Base-by-base conservation (phyloP, 768 basidiomycete species). In the Rhodotorula taiwanensis region DNA sequence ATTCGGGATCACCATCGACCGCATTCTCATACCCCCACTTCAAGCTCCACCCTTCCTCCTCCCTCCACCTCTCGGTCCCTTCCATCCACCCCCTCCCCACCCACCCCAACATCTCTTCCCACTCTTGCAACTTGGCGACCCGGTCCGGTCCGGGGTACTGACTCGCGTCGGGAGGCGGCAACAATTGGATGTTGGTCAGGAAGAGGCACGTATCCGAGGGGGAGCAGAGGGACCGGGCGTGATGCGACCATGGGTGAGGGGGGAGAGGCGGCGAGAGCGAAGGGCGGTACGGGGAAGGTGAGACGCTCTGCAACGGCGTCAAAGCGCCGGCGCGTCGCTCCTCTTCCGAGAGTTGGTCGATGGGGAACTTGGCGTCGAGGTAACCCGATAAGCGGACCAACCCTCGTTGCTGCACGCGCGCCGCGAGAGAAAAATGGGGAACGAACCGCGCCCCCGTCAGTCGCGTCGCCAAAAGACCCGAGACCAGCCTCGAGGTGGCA, bases 121-220 rank as follows among this genome's bases (percentile, higher is more conserved):
- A 70, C 21, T 44, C 34, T 25, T 36, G 27, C 9, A 64, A 18
- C 9, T 28, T 34, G n/a, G 25, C 31, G 27, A 52, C 42, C 11
- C 28, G 20, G 3, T 55, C 25, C 0, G 60, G 56, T 2, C 60
- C 62, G 1, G 62, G 64, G 50, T 65, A 67, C 2, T 61, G 56
- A 1, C 51, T 45, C 7, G 64, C 44, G 49, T 67, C 67, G 0
- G 67, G 66, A 15, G 70, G 56, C 0, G 68, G 65, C 7, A 71
- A 65, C 16, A 55, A 60, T 4, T 51, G n/a, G 31, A 71, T 23
- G 58, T 72, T 72, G 25, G 70, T 62, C 20, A 65, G 16, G 62
- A 72, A 72, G 54, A 64, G 13, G 56, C 62, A 67, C 13, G 60
- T 28, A 39, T 52, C 52, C 42, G 16, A 9, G 9, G 28, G n/a